Base-by-base conservation (phyloP, 2,329 filamentous ascomycete species). In the Phaeoacremonium minimum region DNA sequence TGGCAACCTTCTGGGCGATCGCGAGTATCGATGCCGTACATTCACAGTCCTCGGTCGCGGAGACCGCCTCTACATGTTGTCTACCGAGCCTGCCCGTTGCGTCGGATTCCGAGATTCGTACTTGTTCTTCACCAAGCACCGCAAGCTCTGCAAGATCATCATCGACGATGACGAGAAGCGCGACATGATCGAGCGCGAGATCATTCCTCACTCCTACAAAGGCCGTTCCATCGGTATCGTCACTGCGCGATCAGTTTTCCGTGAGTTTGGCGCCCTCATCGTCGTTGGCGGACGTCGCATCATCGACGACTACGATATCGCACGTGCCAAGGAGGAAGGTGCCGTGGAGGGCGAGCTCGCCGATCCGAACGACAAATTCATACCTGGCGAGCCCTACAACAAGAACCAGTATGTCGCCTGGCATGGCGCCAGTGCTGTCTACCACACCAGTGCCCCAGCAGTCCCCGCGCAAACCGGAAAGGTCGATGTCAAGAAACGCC, bases 391-490 rank as follows among this genome's bases (percentile, higher is more conserved):
- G 56, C 73, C 82, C n/a, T 98, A 98, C 72, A 96, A 98, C 71
- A 89, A 91, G 66, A 98, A 98, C 56, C 90, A 96, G 59, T 98
- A 96, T 55, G 93, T 98, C 18, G 93, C 93, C 18, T 98, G 93
- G 93, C 90, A 95, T 58, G 93, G 93, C 33, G 93, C 93, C 32
- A 97, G 91, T 58, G 83, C 87, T 28, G 93, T 98, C 16, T 98
- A 98, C 58, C 89, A 97, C 57, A 88, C 86, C 11, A 83, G 81
- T 38, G 77, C 75, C 2, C 87, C 88, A 2, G 81, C 83, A 15
- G 80, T 87, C n/a, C 87, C 88, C 3, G 69, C 83, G 40, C 80
- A 80, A 19, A 81, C 72, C 42, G 85, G 85, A 39, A 95, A 94
- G 61, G 61, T 80, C 7, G 86, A 90, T 47, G 75, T 77, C 45